Base-by-base conservation (phyloP, 164 flowering plant genomes). In the Platanus orientalis region DNA sequence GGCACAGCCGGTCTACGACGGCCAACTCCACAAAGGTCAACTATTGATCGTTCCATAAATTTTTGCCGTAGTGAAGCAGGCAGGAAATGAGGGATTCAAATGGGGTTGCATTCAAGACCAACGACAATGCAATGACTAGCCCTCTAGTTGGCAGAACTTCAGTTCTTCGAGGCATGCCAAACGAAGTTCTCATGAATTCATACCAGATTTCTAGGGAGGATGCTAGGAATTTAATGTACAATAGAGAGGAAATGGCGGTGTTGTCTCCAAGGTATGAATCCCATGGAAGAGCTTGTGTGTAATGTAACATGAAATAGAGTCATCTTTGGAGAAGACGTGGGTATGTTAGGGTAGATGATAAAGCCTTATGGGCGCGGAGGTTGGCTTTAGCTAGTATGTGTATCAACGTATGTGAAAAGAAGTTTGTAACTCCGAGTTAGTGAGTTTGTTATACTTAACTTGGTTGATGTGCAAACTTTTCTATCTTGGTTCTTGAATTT, bases 101-200 rank as follows among this genome's bases (percentile, higher is more conserved):
- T 84, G 78, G 78, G n/a, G 58, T 85, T 0, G 30, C 81, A 9
- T 77, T 85, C 81, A 81, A 83, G 79, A 87, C 90, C 16, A 71
- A 61, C 45, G 84, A 67, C 63, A 73, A 77, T 21, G 83, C 90
- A 19, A 67, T 60, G 71, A 70, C 67, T 12, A 76, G 60, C 74
- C 74, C 78, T 2, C 48, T 87, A 0, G 76, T 76, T 0, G 90
- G 93, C 17, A 57, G 79, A 6, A 52, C 65, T 48, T 87, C 92
- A 1, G 77, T 51, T 26, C 4, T 85, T 59, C 32, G 78, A 14
- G 80, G 68, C 24, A 7, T 85, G 61, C 92, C 92, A 0, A 55
- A 40, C 9, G 75, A 71, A 2, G 88, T 84, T 20, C 12, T 86
- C 25, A 50, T 65, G 13, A 77, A 72, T 63, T 52, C 83, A 0